Conservation (phyloP, 345 rosid genomes). For the Crucihimalaya himalaica region DNA sequence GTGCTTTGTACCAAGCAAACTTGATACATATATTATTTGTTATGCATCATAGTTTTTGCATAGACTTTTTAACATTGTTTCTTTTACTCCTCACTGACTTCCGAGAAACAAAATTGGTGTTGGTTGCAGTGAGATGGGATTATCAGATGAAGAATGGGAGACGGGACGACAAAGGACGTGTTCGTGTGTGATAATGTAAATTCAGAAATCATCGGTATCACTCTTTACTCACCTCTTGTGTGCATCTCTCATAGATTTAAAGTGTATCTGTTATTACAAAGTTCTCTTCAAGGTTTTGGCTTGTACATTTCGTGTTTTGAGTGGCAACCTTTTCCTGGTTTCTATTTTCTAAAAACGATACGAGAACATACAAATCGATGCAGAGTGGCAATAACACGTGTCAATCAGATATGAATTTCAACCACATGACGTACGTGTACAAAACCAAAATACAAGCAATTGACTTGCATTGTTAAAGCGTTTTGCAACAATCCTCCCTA, state of each 20-base stretch:
- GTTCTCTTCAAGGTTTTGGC: slow-evolving; percentile 29
- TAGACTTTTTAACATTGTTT: neutral
- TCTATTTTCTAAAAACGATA: neutral
- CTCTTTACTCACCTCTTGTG: slow-evolving; percentile 24
- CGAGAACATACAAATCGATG: slow-evolving; percentile 3
- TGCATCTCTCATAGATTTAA: slow-evolving; percentile 16
- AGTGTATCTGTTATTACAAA: slow-evolving; percentile 26
- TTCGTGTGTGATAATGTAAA: slow-evolving; percentile 41
- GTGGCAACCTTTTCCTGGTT: slow-evolving; percentile 10
- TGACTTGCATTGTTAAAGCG: neutral
- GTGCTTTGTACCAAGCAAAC: neutral
- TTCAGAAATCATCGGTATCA: slow-evolving; percentile 18
- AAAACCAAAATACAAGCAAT: neutral
- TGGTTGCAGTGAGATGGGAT: slow-evolving; percentile 39
- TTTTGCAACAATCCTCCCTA: neutral
- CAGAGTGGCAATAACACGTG: neutral
- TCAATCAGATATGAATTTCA: neutral
- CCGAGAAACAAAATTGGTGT: slow-evolving; percentile 6
- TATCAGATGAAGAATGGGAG: slow-evolving; percentile 40
- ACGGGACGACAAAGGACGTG: slow-evolving; percentile 33
- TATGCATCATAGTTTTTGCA: neutral
- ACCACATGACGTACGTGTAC: neutral
- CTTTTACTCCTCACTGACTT: neutral
- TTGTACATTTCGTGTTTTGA: slow-evolving; percentile 32
- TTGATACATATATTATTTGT: neutral